Evolutionary conservation across 2,329 filamentous ascomycete species (phyloP).

Genomic region (Aspergillus pseudoterreus): DNA sequence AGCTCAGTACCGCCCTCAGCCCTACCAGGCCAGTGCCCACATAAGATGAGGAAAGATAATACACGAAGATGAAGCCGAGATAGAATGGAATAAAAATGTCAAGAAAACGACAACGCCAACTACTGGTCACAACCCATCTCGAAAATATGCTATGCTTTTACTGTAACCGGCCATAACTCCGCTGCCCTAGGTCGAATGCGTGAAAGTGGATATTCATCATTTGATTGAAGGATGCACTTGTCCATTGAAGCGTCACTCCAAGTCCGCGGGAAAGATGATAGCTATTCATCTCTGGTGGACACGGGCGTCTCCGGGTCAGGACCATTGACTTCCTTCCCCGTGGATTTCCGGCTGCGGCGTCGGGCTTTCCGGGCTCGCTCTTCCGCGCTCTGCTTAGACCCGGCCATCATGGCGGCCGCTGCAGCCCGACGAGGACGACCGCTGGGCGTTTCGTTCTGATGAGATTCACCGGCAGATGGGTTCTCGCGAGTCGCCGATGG

Average conservation of each 20-base stretch:
- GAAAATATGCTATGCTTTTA: slow-evolving; percentile 4
- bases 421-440: slow-evolving; percentile 22
- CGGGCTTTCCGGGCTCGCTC: slow-evolving; percentile 16
- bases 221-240: not conserved
- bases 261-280: no score
- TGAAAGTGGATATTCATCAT: not conserved
- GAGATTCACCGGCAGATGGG: not conserved
- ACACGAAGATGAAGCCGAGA: not conserved
- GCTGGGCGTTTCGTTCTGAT: slow-evolving; percentile 8
- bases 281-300: not conserved
- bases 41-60: no score
- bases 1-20: no score
- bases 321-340: not conserved
- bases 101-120: not conserved
- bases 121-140: not conserved
- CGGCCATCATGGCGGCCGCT: slow-evolving; percentile 17
- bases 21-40: no score
- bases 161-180: slow-evolving; percentile 1
- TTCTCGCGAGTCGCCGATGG: not conserved
- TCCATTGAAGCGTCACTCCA: no score
- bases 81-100: not conserved
- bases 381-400: slow-evolving; percentile 17
- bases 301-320: not conserved
- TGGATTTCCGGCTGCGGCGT: slow-evolving; percentile 11
- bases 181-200: not conserved